Evolutionary conservation across 495 filamentous ascomycete genomes (phyloP), one percentile per base, ranked within the genome.

Genomic region (Mycothermus thermophilus): DNA sequence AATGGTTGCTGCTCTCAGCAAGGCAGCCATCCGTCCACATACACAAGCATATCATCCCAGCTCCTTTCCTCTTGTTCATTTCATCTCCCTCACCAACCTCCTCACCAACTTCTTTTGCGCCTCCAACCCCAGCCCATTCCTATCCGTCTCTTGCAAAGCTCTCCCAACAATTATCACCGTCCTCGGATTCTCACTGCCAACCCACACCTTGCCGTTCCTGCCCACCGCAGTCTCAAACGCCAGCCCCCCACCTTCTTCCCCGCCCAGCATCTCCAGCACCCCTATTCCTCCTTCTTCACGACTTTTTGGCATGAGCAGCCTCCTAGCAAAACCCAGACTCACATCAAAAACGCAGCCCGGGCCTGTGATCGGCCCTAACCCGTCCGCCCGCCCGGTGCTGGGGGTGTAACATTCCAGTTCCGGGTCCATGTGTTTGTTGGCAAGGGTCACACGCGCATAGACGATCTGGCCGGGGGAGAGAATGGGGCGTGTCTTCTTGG

Each of bases 201-300:
- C 78, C 90, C 90, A 95, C 23, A 95, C 71, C 61, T 72, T 80
- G 14, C 90, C 90, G 55, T 97, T 97, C 52, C 87, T 75, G 15
- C 92, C 92, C 17, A 94, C 83, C 3, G 90, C 90, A 39, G 90
- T 77, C 64, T 97, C 90, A 58, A 95, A 97, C 32, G 72, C 69
- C 27, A 88, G 62, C 31, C 77, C 65, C 1, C 34, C 38, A 0
- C 38, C 40, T 5, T 35, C 42, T 27, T 75, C 80, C 46, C 70
- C 75, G 11, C 77, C 87, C n/a, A 96, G 58, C 47, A 85, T 81
- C 39, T 93, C 83, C 32, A 96, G 54, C 13, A 96, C 71, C 18
- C 88, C 66, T 3, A 82, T 68, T 25, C 69, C 75, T 32, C 68
- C 74, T 15, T 77, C 74, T 37, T 75, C 70, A 19, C 66, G 60